These are phyloP conservation scores for Sclerotinia nivalis DNA, from an alignment of 2,329 filamentous ascomycete species.

Conservation along the genomic window DNA sequence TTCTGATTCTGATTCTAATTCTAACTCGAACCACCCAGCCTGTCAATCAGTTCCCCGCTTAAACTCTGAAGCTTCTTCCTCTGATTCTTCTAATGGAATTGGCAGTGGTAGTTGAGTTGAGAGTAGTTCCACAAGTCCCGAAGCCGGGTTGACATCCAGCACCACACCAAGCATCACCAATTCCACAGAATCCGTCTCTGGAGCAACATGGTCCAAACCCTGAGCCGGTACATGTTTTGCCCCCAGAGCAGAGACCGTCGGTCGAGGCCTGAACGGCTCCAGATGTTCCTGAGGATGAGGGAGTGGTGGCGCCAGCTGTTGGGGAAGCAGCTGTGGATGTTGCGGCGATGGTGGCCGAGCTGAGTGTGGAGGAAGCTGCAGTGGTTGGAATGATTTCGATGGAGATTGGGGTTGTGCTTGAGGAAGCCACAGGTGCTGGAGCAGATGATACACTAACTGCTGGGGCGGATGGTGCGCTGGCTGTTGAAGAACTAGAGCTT, in stretches of 20 bases:
- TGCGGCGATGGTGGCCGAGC: not conserved
- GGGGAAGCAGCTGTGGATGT: constrained; percentile 1
- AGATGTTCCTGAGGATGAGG: constrained; percentile 19
- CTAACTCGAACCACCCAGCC: not conserved
- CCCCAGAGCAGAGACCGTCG: constrained; percentile 27
- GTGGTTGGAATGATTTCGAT: constrained; percentile 12
- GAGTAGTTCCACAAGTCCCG: constrained; percentile 26
- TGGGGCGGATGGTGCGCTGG: not conserved
- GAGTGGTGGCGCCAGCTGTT: constrained; percentile 1
- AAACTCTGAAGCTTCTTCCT: constrained; percentile 15
- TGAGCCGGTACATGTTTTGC: constrained; percentile 28
- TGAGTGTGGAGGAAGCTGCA: constrained; percentile 4
- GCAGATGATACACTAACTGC: not conserved
- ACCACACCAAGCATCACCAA: constrained; percentile 25
- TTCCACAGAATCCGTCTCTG: constrained; percentile 27
- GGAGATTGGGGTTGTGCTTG: constrained; percentile 8
- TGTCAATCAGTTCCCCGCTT: not conserved
- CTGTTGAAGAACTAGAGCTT: not conserved
- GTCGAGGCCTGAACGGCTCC: constrained; percentile 6
- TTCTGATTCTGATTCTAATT: not conserved
- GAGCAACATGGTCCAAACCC: constrained; percentile 30
- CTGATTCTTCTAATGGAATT: constrained; percentile 2
- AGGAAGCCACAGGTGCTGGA: not conserved
- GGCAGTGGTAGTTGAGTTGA: constrained; percentile 21
- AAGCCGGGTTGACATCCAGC: constrained; percentile 29